A percentile compares a stretch with the other conserved stretches of the same genome.
phyloP scores from a whole-genome alignment of 2,329 filamentous ascomycete genomes.

The Ophiobolus disseminans region DNA sequence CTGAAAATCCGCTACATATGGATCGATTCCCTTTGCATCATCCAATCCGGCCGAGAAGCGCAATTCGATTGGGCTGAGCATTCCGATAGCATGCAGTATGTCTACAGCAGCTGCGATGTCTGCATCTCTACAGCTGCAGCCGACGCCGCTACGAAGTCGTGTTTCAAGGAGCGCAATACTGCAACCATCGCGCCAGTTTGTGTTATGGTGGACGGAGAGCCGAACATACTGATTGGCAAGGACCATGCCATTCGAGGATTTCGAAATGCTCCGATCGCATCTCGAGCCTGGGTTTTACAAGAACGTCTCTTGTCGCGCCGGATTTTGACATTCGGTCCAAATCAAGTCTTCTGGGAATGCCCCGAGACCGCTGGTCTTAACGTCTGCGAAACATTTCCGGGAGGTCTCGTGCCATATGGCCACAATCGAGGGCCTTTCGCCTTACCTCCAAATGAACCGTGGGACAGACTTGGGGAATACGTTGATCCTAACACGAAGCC shows the following conservation, averaged over 20 bases:
- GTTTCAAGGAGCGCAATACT: slow-evolving; percentile 2
- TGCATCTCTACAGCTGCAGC: slow-evolving; percentile 4
- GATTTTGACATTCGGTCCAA: slow-evolving; percentile 6
- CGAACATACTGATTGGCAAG: background rate
- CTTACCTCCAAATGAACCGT: background rate
- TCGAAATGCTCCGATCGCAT: background rate
- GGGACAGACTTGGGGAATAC: background rate
- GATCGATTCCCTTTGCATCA: slow-evolving; percentile 17
- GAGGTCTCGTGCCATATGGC: too few relatives aligned
- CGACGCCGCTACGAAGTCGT: background rate
- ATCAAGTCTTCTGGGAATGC: slow-evolving; percentile 16
- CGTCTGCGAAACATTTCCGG: slow-evolving; percentile 3
- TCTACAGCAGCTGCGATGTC: slow-evolving; percentile 3
- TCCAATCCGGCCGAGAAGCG: slow-evolving; percentile 7
- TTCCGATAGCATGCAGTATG: background rate
- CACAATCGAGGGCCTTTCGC: too few relatives aligned
- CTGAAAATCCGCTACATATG: slow-evolving; percentile 7
- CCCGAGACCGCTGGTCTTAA: background rate
- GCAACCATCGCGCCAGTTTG: background rate
- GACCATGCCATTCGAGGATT: background rate
- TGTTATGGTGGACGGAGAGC: background rate
- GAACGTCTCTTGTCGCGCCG: slow-evolving; percentile 11
- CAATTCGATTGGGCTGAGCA: slow-evolving; percentile 8
- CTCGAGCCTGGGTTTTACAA: slow-evolving; percentile 12
- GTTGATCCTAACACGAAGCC: background rate